Percentiles rank a stretch among this genome's conserved stretches.
phyloP scores from a whole-genome alignment of 345 rosid species.

The Nephelium lappaceum region DNA sequence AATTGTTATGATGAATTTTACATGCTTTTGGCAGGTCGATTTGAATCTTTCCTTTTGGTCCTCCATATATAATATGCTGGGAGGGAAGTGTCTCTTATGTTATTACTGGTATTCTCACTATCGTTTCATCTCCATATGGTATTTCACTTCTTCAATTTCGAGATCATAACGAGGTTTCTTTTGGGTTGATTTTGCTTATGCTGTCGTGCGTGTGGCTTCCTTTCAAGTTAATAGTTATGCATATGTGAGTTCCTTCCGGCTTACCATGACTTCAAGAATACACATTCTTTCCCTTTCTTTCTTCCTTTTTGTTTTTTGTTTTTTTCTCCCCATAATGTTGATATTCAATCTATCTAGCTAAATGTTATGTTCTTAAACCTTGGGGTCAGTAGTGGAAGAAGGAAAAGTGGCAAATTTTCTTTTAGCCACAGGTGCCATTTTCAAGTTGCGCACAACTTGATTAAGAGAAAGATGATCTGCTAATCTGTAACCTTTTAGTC shows the following conservation, averaged over 20 bases:
- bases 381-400: conserved; percentile 84
- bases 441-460: conserved; percentile 58
- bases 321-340: background rate
- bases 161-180: conserved; percentile 44
- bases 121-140: conserved; percentile 34
- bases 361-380: conserved; percentile 8
- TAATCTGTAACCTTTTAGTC: conserved; percentile 12
- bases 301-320: too few species aligned
- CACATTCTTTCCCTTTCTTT: conserved; percentile 15
- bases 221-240: conserved; percentile 90
- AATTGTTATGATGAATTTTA: background rate
- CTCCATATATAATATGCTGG: background rate
- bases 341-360: background rate
- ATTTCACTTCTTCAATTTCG: conserved; percentile 29
- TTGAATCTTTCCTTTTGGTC: background rate
- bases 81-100: background rate
- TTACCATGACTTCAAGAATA: conserved; percentile 2
- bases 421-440: conserved; percentile 77
- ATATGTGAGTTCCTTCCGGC: conserved; percentile 63
- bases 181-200: conserved; percentile 45
- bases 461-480: conserved; percentile 57
- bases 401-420: conserved; percentile 94
- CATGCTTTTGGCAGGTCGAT: background rate
- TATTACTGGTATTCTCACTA: conserved; percentile 57
- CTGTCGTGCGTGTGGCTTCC: conserved; percentile 82